Conservation (phyloP, 2,329 filamentous ascomycete species). For the Massarina eburnea region DNA sequence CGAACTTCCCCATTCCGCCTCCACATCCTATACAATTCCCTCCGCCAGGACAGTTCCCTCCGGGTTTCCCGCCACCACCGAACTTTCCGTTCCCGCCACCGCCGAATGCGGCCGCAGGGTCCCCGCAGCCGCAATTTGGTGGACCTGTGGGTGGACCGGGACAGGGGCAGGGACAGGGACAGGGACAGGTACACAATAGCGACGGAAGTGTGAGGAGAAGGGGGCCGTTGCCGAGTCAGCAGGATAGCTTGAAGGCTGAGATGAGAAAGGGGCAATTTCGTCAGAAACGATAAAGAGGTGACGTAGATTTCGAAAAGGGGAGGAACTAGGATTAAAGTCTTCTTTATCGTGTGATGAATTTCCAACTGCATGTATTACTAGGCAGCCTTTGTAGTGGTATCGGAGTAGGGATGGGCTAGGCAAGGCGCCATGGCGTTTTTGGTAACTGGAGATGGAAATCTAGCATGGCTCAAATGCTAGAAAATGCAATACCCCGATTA, state of each 20-base stretch:
- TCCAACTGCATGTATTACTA: background rate
- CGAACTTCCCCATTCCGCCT: constrained; percentile 15
- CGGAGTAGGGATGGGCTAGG: background rate
- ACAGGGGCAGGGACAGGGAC: too few relatives aligned
- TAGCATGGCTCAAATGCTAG: background rate
- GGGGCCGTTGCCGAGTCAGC: constrained; percentile 78
- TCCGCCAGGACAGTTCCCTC: constrained; percentile 14
- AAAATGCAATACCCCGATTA: background rate
- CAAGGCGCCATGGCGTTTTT: background rate
- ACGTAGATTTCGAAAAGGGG: background rate
- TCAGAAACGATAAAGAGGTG: constrained; percentile 6
- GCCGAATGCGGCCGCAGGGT: constrained; percentile 33
- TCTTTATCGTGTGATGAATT: too few relatives aligned
- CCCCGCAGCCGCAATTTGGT: constrained; percentile 38
- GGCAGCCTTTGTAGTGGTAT: background rate
- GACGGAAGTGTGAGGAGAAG: constrained; percentile 52
- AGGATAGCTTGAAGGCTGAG: constrained; percentile 77
- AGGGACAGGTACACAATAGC: too few relatives aligned
- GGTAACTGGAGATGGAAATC: background rate
- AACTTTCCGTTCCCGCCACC: constrained; percentile 10
- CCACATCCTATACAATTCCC: constrained; percentile 20
- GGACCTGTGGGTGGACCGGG: constrained; percentile 22
- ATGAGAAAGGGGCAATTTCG: constrained; percentile 62
- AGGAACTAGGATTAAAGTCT: background rate
- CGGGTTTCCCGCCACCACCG: constrained; percentile 21